Evolutionary conservation across 768 basidiomycete species (phyloP), one percentile per base, ranked within the genome.

Genomic region (Suillus subaureus): DNA sequence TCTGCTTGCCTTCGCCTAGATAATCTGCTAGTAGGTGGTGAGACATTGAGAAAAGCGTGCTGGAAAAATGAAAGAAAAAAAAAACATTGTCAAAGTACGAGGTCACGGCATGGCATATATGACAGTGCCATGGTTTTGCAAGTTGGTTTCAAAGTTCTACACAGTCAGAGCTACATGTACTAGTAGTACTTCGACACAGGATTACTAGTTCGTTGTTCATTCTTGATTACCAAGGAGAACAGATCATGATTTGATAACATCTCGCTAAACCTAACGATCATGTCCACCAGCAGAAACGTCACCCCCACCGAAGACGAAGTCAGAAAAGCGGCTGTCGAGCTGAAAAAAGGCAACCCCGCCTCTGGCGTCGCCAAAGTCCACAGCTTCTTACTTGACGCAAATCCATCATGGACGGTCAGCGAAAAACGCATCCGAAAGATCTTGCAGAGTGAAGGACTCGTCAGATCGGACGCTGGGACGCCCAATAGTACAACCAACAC

Each of bases 361-460:
- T 81, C 92, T 23, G 94, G 94, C 3, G 86, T 92, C 49, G 72
- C 82, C 21, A 96, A 93, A 77, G 81, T 93, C 4, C 89, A 92
- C 63, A 79, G 84, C 2, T 81, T 86, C 7, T 78, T 96, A 11
- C 83, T 90, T 15, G 75, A 81, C 15, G 77, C 79, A 12, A 78
- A 91, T 69, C 85, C 91, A 3, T 80, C 84, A 28, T 96, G 93
- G 92, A 75, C 83, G 0, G 91, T 95, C 68, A 92, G 92, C 74
- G 94, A 96, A 76, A 95, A 94, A 72, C 85, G 94, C 28, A 83
- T 90, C 5, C 80, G 88, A 56, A 94, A 92, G 75, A 78, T 91
- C 57, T 78, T 95, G 2, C 89, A 91, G 68, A 79, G 72, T 23
- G 84, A 86, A 65, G 87, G 86, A 0, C 79, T 89, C 39, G 76